Evolutionary conservation across 2,329 filamentous ascomycete genomes (phyloP), one percentile per base, ranked within the genome.

Genomic region (Elsinoe perseae): DNA sequence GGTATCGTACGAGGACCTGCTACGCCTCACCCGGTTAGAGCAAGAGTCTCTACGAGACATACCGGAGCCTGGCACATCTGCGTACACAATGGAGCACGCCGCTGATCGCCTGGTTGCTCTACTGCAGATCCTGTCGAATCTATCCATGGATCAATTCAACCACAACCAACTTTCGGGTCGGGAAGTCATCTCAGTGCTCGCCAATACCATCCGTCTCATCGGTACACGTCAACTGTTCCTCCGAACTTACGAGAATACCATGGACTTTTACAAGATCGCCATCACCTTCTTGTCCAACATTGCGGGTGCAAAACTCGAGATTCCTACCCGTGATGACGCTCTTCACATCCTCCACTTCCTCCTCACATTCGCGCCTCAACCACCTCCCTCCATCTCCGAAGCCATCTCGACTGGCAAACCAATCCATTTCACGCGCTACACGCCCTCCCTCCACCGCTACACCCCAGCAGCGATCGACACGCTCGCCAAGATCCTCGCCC

Each of bases 181-280:
- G 54, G 73, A 81, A 4, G 84, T 96, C 16, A 79, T 96, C 65
- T 89, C 87, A 63, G 89, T 96, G 65, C 74, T 96, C 7, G 89
- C 89, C 57, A 84, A 84, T 44, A 81, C 91, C 3, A 90, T 97
- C 60, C 80, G 90, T 58, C 88, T 93, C 62, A 78, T 97, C 12
- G 93, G 92, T 27, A 96, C 91, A 3, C 85, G 90, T 12, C 89
- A 89, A 63, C 88, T 92, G 79, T 79, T 97, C 27, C 74, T 97
- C 40, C 83, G 89, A 36, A 89, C 84, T 2, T 81, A 93, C 62
- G 78, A 81, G 65, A 95, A 96, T 70, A 93, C 87, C 0, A 76
- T 96, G 62, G 93, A 98, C 70, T 92, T 97, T 65, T 95, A 96
- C 88, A 98, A 98, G 72, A 93, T 98, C 69, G 77, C 90, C 27